These are phyloP conservation scores for Thyridium curvatum DNA, from an alignment of 2,329 filamentous ascomycete species.

Conservation along the genomic window DNA sequence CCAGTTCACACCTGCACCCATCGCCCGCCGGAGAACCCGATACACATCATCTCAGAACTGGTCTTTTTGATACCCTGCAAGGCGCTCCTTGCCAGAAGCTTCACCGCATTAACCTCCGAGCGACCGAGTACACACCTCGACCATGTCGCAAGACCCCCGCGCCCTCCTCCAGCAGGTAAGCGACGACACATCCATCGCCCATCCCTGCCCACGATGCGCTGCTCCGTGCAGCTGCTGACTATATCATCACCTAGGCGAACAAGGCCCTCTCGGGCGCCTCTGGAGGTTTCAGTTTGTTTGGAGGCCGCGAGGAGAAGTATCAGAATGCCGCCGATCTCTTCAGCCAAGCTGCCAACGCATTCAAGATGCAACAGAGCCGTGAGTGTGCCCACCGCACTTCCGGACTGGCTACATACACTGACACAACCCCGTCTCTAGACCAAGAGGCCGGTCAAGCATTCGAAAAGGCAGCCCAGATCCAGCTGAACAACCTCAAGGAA, in stretches of 20 bases:
- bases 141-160: slow-evolving; percentile 72
- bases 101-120: slow-evolving; percentile 1
- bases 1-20: too few species aligned
- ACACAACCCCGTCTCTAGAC: slow-evolving; percentile 38
- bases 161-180: slow-evolving; percentile 71
- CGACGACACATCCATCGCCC: slow-evolving; percentile 9
- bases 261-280: slow-evolving; percentile 70
- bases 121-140: slow-evolving; percentile 11
- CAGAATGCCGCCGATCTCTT: slow-evolving; percentile 85
- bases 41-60: too few species aligned
- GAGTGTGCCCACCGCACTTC: slow-evolving; percentile 18
- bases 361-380: slow-evolving; percentile 83
- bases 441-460: slow-evolving; percentile 83
- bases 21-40: too few species aligned
- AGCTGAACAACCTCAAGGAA: slow-evolving; percentile 76
- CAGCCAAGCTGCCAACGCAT: slow-evolving; percentile 84
- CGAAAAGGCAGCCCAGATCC: slow-evolving; percentile 77
- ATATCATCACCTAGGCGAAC: slow-evolving; percentile 60
- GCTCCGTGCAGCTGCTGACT: slow-evolving; percentile 4
- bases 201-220: not conserved
- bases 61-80: too few species aligned
- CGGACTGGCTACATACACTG: slow-evolving; percentile 3
- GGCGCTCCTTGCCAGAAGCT: too few species aligned
- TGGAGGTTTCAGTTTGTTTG: slow-evolving; percentile 84
- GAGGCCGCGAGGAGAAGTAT: slow-evolving; percentile 80